A percentile compares a stretch with the other conserved stretches of the same genome.
phyloP scores from a whole-genome alignment of 108 stramenopile genomes.

The Cyclotella cryptica region DNA sequence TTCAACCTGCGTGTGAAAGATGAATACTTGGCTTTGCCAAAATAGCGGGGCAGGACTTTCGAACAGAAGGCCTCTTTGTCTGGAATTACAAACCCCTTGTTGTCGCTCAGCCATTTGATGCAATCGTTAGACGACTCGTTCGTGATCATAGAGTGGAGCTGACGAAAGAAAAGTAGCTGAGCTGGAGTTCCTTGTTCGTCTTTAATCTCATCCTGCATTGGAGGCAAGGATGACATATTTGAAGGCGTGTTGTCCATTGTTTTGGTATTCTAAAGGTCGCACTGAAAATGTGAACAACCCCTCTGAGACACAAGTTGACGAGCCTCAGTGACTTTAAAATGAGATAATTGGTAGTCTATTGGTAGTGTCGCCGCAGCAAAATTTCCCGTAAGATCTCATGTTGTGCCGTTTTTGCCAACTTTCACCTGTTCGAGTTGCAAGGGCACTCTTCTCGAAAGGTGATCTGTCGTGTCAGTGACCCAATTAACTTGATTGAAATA shows the following conservation, averaged over 20 bases:
- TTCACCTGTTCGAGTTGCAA: neutral
- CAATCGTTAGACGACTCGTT: constrained; percentile 13
- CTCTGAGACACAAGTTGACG: constrained; percentile 4
- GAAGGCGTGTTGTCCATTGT: neutral
- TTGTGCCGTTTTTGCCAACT: neutral
- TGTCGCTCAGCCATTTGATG: constrained; percentile 51
- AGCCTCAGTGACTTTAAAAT: neutral
- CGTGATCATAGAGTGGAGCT: constrained; percentile 19
- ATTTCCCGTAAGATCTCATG: neutral
- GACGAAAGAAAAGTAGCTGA: constrained; percentile 28
- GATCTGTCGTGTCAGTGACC: constrained; percentile 1
- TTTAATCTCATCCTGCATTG: neutral
- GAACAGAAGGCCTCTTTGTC: constrained; percentile 50
- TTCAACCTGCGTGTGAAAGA: constrained; percentile 63
- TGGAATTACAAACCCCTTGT: constrained; percentile 54
- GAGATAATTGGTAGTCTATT: neutral
- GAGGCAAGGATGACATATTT: neutral
- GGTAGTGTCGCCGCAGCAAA: neutral
- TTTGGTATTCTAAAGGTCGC: neutral
- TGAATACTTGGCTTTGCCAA: constrained; percentile 56
- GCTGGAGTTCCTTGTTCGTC: constrained; percentile 31
- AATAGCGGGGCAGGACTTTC: constrained; percentile 54
- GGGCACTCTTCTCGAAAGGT: neutral
- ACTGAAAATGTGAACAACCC: neutral
- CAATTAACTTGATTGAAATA: neutral